Conservation (phyloP, 1,284 basidiomycete species). For the Fistulinella staudtii region DNA sequence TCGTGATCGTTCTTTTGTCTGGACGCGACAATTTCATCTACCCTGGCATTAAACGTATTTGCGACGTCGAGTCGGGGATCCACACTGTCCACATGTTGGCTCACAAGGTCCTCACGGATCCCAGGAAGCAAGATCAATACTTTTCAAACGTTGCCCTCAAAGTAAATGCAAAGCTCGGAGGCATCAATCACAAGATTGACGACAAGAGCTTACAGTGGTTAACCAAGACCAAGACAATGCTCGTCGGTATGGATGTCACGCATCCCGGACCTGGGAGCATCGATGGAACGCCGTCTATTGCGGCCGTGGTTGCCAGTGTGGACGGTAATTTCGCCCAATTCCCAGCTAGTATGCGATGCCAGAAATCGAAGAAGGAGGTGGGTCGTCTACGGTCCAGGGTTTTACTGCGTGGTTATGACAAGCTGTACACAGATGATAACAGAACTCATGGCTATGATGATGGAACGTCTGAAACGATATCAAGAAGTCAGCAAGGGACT, state of each 20-base stretch:
- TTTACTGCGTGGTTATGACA: background rate
- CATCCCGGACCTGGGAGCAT: conserved; percentile 64
- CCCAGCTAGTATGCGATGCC: conserved; percentile 62
- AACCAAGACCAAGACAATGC: conserved; percentile 58
- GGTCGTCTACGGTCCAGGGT: conserved; percentile 5
- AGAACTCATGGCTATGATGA: conserved; percentile 60
- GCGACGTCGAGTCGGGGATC: conserved; percentile 62
- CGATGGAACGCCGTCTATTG: conserved; percentile 65
- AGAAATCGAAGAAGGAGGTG: conserved; percentile 67
- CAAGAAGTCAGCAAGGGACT: conserved; percentile 42
- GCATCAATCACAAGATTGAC: conserved; percentile 68
- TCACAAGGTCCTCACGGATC: conserved; percentile 62
- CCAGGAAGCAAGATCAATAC: conserved; percentile 63
- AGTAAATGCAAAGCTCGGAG: conserved; percentile 79
- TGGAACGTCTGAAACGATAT: conserved; percentile 60
- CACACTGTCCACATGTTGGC: conserved; percentile 72
- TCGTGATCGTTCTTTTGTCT: conserved; percentile 59
- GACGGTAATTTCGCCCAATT: conserved; percentile 65
- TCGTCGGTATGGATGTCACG: conserved; percentile 82
- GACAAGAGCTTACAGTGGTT: conserved; percentile 51
- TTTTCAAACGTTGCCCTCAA: conserved; percentile 77
- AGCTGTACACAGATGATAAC: conserved; percentile 49
- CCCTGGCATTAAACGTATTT: conserved; percentile 67
- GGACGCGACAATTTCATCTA: conserved; percentile 69
- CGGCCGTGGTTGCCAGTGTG: conserved; percentile 72